phyloP scores from a whole-genome alignment of 768 basidiomycete species.

The Neoboletus brunneissimus region DNA sequence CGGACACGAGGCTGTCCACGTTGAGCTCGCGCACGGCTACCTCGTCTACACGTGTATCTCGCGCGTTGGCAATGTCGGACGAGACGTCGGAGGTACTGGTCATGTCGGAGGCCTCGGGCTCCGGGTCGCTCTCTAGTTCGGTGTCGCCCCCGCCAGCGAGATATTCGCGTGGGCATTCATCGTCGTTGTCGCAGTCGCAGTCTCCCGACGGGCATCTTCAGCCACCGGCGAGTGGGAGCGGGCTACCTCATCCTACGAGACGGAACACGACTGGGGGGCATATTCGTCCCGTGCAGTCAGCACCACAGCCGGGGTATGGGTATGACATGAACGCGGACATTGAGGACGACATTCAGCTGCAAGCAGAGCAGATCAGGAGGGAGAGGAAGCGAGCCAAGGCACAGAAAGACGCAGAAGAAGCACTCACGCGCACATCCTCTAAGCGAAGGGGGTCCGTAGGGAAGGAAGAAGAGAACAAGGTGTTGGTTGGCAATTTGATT shows the following conservation, averaged over 20 bases:
- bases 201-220: slow-evolving; percentile 51
- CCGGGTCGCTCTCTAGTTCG: slow-evolving; percentile 17
- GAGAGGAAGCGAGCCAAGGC: slow-evolving; percentile 77
- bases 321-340: slow-evolving; percentile 39
- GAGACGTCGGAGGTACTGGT: slow-evolving; percentile 18
- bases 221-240: slow-evolving; percentile 36
- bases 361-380: slow-evolving; percentile 81
- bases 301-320: slow-evolving; percentile 35
- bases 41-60: slow-evolving; percentile 19
- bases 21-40: slow-evolving; percentile 22
- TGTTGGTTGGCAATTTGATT: slow-evolving; percentile 91
- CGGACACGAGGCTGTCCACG: slow-evolving; percentile 45
- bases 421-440: slow-evolving; percentile 39
- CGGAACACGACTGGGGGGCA: slow-evolving; percentile 70
- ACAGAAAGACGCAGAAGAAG: slow-evolving; percentile 60
- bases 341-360: slow-evolving; percentile 71
- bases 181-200: slow-evolving; percentile 27
- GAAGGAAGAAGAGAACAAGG: slow-evolving; percentile 47
- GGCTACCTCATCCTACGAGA: slow-evolving; percentile 45
- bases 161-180: slow-evolving; percentile 16
- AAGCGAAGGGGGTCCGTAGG: slow-evolving; percentile 22
- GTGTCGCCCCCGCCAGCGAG: slow-evolving; percentile 22
- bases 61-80: slow-evolving; percentile 13
- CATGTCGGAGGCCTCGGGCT: slow-evolving; percentile 16
- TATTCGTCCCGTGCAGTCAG: slow-evolving; percentile 29